A percentile compares a stretch with the other conserved stretches of the same genome.
Evolutionary conservation across 495 filamentous ascomycete genomes (phyloP).

Genomic region (Tuber microsphaerosporum): DNA sequence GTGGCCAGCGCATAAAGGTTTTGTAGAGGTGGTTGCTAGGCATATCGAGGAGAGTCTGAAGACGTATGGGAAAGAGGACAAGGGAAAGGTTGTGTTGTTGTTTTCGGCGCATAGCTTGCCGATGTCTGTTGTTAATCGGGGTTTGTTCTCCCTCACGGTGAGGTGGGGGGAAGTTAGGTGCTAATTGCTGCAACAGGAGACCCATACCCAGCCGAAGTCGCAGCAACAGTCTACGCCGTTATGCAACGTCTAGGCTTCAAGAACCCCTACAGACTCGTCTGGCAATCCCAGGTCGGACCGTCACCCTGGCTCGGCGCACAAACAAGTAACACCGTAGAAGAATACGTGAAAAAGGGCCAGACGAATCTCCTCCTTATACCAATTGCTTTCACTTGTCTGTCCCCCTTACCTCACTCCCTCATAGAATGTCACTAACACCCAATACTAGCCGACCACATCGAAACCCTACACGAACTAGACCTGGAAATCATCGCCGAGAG

Average conservation of each 20-base stretch:
- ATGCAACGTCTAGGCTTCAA: slow-evolving; percentile 79
- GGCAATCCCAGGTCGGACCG: slow-evolving; percentile 97
- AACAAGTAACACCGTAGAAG: slow-evolving; percentile 75
- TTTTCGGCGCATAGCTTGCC: slow-evolving; percentile 95
- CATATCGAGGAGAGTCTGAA: slow-evolving; percentile 78
- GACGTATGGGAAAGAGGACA: slow-evolving; percentile 71
- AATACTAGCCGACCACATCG: slow-evolving; percentile 74
- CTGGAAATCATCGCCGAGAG: slow-evolving; percentile 90
- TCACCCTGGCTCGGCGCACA: slow-evolving; percentile 93
- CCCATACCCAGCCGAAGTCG: slow-evolving; percentile 93
- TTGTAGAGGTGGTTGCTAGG: slow-evolving; percentile 82
- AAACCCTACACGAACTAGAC: slow-evolving; percentile 93
- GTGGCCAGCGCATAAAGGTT: slow-evolving; percentile 84
- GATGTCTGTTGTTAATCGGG: slow-evolving; percentile 67
- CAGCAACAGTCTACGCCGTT: slow-evolving; percentile 92
- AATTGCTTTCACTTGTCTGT: slow-evolving; percentile 77
- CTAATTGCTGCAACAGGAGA: slow-evolving; percentile 54
- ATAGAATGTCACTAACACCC: not conserved
- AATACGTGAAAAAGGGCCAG: slow-evolving; percentile 83
- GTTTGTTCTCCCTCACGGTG: not conserved
- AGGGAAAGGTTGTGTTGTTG: slow-evolving; percentile 72
- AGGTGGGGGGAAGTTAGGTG: slow-evolving; percentile 55
- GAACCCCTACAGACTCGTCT: slow-evolving; percentile 88
- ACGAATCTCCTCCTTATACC: slow-evolving; percentile 88
- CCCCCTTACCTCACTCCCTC: not conserved